Percentiles rank a stretch among this genome's conserved stretches.
phyloP scores from a whole-genome alignment of 2,329 filamentous ascomycete species.

The Hymenoscyphus salicellus region DNA sequence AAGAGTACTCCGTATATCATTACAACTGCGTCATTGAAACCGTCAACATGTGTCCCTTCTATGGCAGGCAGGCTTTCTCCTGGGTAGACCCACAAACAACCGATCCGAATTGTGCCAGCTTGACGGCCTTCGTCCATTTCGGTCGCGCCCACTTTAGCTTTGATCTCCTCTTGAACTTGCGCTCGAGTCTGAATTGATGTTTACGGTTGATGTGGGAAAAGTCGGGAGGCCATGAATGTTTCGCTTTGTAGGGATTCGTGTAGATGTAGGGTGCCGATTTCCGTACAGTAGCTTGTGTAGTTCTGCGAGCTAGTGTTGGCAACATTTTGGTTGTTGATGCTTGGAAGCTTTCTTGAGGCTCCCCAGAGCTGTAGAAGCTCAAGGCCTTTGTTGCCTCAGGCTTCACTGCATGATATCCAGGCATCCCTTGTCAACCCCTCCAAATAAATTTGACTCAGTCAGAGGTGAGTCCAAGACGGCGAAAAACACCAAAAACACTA shows the following conservation, averaged over 20 bases:
- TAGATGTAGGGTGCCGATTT: conserved; percentile 37
- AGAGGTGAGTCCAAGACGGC: neutral
- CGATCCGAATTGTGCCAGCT: conserved; percentile 55
- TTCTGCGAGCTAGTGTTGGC: conserved; percentile 45
- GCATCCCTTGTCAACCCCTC: conserved; percentile 24
- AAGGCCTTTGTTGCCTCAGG: neutral
- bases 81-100: conserved; percentile 31
- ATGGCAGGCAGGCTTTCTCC: conserved; percentile 15
- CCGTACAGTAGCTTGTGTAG: conserved; percentile 36
- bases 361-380: neutral
- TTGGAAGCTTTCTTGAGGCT: neutral
- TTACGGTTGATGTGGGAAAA: conserved; percentile 66
- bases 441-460: conserved; percentile 16
- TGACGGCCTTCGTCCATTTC: conserved; percentile 61
- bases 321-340: conserved; percentile 41
- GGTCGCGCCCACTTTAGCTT: conserved; percentile 60
- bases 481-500: conserved; percentile 7
- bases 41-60: conserved; percentile 1
- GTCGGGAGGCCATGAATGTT: conserved; percentile 76
- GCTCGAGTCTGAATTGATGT: conserved; percentile 75
- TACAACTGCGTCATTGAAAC: conserved; percentile 43
- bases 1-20: conserved; percentile 58
- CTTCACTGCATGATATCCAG: neutral
- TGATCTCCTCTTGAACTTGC: conserved; percentile 71
- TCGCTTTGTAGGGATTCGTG: conserved; percentile 60